Percentiles rank a stretch among this genome's conserved stretches.
These are phyloP conservation scores for Aspergillus brunneoviolaceus DNA, from an alignment of 2,329 filamentous ascomycete species.

Conservation along the genomic window DNA sequence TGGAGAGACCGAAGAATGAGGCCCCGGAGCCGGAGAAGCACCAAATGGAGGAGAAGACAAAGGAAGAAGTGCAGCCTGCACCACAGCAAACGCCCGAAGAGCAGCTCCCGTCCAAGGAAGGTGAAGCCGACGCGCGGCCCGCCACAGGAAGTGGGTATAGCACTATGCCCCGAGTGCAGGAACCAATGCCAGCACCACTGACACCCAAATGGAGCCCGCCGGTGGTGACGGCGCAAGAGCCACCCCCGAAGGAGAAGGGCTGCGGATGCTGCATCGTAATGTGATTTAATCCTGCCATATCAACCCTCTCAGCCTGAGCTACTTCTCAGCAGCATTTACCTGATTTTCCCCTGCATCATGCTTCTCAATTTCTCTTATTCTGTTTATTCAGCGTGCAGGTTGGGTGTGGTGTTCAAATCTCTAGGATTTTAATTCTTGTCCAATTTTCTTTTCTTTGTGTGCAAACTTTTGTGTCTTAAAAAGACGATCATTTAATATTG, in stretches of 20 bases:
- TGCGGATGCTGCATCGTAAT: constrained; percentile 75
- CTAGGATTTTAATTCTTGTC: constrained; percentile 9
- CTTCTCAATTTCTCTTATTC: constrained; percentile 17
- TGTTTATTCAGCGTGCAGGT: constrained; percentile 22
- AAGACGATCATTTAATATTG: not conserved
- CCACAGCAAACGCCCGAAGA: constrained; percentile 18
- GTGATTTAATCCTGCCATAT: constrained; percentile 47
- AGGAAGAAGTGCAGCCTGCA: constrained; percentile 10
- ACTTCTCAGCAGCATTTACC: not conserved
- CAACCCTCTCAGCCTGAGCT: constrained; percentile 1
- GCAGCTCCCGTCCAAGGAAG: constrained; percentile 30
- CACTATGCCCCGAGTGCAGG: constrained; percentile 49
- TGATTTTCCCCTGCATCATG: constrained; percentile 3
- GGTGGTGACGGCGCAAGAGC: constrained; percentile 55
- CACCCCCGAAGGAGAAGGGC: constrained; percentile 51
- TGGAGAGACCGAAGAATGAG: constrained; percentile 19
- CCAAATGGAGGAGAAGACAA: constrained; percentile 8
- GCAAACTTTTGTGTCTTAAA: not conserved
- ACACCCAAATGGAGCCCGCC: constrained; percentile 44
- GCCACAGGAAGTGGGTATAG: constrained; percentile 51
- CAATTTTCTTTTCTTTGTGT: not conserved
- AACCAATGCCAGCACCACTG: constrained; percentile 35
- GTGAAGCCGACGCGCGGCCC: constrained; percentile 31
- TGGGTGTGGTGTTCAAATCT: constrained; percentile 7
- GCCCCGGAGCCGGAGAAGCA: constrained; percentile 3